These are phyloP conservation scores for Ophiostoma perfectum DNA, from an alignment of 2,329 filamentous ascomycete species.

Conservation along the genomic window DNA sequence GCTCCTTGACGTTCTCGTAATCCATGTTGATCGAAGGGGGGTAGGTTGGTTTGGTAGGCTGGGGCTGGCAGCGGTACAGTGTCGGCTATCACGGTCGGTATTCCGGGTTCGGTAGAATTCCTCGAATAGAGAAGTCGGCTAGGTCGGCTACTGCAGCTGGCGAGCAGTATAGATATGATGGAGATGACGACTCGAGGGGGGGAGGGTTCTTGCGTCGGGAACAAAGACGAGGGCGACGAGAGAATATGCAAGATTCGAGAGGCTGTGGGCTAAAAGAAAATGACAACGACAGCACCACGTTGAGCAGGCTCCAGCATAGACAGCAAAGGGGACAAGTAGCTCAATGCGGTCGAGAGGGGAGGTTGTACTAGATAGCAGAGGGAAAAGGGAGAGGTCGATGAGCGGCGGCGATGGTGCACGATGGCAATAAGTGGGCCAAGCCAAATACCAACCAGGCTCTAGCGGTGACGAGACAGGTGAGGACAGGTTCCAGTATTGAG, in stretches of 20 bases:
- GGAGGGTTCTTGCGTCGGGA: background rate
- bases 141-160: background rate
- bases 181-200: constrained; percentile 2
- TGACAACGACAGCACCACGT: constrained; percentile 6
- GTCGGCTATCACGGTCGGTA: background rate
- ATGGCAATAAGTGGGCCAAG: constrained; percentile 19
- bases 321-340: constrained; percentile 19
- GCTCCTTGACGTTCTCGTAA: constrained; percentile 87
- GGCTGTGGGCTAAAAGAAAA: background rate
- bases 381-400: constrained; percentile 17
- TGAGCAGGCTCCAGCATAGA: constrained; percentile 14
- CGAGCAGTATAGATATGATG: background rate
- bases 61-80: background rate
- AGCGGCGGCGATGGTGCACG: constrained; percentile 20
- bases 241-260: background rate
- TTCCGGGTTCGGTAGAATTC: background rate
- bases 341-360: constrained; percentile 6
- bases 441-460: background rate
- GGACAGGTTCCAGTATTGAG: constrained; percentile 12
- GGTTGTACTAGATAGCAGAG: constrained; percentile 8
- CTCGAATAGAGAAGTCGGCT: background rate
- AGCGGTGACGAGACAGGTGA: constrained; percentile 12
- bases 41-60: background rate
- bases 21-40: constrained; percentile 57
- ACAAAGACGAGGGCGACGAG: background rate